Conservation (phyloP, 176 grass and related monocot genomes). For the Carex pumila region DNA sequence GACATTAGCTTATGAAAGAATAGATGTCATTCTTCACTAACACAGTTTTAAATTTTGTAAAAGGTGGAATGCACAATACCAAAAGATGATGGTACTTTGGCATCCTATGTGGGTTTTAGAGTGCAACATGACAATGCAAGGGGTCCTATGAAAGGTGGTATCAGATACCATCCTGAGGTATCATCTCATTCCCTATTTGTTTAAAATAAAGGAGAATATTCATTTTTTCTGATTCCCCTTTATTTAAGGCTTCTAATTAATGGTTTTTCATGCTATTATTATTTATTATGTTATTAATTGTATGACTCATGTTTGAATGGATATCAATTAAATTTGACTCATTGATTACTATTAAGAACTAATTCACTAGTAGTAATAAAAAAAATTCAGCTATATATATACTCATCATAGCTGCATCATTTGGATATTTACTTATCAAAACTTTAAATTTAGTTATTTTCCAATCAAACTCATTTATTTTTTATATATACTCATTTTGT, state of each 20-base stretch:
- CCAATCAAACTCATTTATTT: no score
- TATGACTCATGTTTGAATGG: neutral
- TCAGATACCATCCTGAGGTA: conserved; percentile 46
- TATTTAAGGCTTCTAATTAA: neutral
- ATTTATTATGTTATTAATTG: neutral
- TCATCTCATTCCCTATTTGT: neutral
- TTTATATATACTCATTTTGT: no score
- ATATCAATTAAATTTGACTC: neutral
- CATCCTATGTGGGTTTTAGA: conserved; percentile 36
- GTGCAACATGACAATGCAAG: conserved; percentile 42
- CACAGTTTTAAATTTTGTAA: neutral
- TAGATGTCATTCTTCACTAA: conserved; percentile 1
- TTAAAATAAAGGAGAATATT: neutral
- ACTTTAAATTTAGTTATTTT: no score
- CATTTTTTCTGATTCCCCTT: neutral
- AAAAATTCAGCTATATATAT: no score
- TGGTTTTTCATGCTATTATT: neutral
- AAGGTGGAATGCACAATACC: conserved; percentile 44
- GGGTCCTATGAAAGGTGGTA: conserved; percentile 43
- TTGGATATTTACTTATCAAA: no score
- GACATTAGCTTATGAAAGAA: no score
- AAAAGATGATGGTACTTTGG: conserved; percentile 38
- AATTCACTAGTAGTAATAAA: no score
- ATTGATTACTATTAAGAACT: no score
- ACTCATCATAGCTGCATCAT: no score